Evolutionary conservation across 805 yeast species (phyloP).

Genomic region (Priceomyces carsonii): DNA sequence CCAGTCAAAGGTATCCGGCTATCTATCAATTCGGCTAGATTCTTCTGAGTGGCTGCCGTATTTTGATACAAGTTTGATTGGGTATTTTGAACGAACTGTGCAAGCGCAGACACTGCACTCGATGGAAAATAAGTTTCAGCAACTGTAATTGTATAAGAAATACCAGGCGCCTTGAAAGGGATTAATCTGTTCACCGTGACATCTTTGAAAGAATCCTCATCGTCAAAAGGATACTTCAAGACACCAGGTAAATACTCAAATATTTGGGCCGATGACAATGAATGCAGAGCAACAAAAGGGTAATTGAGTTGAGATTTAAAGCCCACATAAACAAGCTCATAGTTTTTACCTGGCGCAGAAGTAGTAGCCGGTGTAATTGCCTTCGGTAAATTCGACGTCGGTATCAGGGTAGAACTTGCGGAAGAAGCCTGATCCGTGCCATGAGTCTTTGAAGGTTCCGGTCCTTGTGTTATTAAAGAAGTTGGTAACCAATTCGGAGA

Average conservation of each 20-base stretch:
- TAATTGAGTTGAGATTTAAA: slow-evolving; percentile 80
- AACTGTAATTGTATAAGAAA: slow-evolving; percentile 73
- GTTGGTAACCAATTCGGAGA: slow-evolving; percentile 31
- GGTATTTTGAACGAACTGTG: slow-evolving; percentile 47
- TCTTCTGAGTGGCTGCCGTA: slow-evolving; percentile 52
- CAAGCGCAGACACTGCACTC: slow-evolving; percentile 48
- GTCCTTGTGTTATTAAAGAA: slow-evolving; percentile 16
- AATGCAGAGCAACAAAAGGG: slow-evolving; percentile 73
- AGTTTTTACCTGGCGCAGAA: slow-evolving; percentile 44
- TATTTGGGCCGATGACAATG: slow-evolving; percentile 80
- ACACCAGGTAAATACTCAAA: slow-evolving; percentile 82
- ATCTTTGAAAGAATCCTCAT: slow-evolving; percentile 25
- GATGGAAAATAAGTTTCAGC: slow-evolving; percentile 85
- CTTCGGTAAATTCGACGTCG: slow-evolving; percentile 61
- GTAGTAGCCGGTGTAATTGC: slow-evolving; percentile 72
- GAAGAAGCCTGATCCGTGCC: slow-evolving; percentile 38
- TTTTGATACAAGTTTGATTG: slow-evolving; percentile 63
- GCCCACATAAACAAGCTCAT: slow-evolving; percentile 68
- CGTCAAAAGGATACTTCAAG: slow-evolving; percentile 60
- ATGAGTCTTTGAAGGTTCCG: slow-evolving; percentile 19
- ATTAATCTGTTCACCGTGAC: slow-evolving; percentile 68
- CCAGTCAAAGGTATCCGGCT: slow-evolving; percentile 60
- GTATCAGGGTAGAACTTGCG: slow-evolving; percentile 29
- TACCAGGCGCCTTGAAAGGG: slow-evolving; percentile 63
- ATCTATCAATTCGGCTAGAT: slow-evolving; percentile 74